These are phyloP conservation scores for Plasmodium gallinaceum DNA, from an alignment of 169 alveolate species.

Conservation along the genomic window DNA sequence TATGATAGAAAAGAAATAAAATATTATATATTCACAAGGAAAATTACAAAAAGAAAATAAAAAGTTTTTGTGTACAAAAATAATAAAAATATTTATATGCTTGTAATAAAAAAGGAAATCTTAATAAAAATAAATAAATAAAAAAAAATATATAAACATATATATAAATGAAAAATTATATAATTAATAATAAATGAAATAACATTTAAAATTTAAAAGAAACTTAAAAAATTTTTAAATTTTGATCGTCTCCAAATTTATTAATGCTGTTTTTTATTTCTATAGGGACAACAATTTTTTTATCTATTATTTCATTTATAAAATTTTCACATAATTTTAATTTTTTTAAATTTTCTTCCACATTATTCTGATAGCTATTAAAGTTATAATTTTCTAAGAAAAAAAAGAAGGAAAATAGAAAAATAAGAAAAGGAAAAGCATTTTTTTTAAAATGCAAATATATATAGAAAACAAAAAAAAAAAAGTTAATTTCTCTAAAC, in stretches of 20 bases:
- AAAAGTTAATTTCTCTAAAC: background rate
- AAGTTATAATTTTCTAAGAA: slow-evolving; percentile 44
- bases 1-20: too few species aligned
- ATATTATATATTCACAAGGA: background rate
- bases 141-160: background rate
- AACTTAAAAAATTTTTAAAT: background rate
- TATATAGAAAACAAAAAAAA: background rate
- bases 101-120: too few species aligned
- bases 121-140: too few species aligned
- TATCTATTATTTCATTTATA: slow-evolving; percentile 18
- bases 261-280: slow-evolving; percentile 16
- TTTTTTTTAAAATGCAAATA: too few species aligned
- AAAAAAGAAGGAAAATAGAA: background rate
- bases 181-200: background rate
- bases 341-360: slow-evolving; percentile 41
- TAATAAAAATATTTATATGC: too few species aligned
- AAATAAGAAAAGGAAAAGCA: background rate
- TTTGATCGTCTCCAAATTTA: slow-evolving; percentile 6
- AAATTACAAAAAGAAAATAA: background rate
- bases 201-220: background rate
- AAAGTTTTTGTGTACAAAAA: background rate
- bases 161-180: background rate
- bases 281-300: slow-evolving; percentile 39
- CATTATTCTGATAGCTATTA: slow-evolving; percentile 34
- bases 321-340: slow-evolving; percentile 16